Evolutionary conservation across 2,329 filamentous ascomycete species (phyloP), one percentile per base, ranked within the genome.

Genomic region (Verticillium isaacii): DNA sequence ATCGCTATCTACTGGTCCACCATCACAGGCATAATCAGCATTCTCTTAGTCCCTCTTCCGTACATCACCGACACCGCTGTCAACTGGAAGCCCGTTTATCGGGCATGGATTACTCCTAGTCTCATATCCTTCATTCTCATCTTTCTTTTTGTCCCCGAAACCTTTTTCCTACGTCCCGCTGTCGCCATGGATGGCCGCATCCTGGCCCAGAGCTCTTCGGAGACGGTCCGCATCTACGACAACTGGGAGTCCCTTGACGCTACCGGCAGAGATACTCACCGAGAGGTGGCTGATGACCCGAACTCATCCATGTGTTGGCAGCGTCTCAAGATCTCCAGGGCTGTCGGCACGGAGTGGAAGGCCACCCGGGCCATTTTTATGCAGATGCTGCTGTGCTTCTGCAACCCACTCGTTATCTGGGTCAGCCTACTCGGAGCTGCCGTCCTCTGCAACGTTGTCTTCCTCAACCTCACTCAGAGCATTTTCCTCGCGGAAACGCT

Each of bases 111-210:
- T 1, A 65, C 70, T 6, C 69, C 70, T 2, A 63, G 68, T 7
- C 36, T 64, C 1, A 36, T 71, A 4, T 61, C 73, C 0, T 64
- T 75, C 23, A 2, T 74, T 1, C 60, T 73, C 2, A 67, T 68
- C 1, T 70, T 74, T 34, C 63, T 74, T 25, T 68, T 73, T 14
- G 72, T 68, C 25, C 74, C 74, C 0, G 76, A 78, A 56, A 78
- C 74, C 1, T 78, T 74, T 64, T 79, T 77, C 67, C 69, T 75
- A 58, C 71, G 77, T 1, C 76, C 76, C 0, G 72, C 72, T 0
- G 70, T 79, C 9, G 75, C 77, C 6, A 77, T 77, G 50, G 72
- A 78, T 62, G 77, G 76, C 2, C 73, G 73, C 25, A 74, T 78
- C 5, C 61, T 78, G 3, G 59, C 75, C 1, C 76, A 78, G 62